Evolutionary conservation across 768 basidiomycete species (phyloP), one percentile per base, ranked within the genome.

Genomic region (Kwoniella europaea): DNA sequence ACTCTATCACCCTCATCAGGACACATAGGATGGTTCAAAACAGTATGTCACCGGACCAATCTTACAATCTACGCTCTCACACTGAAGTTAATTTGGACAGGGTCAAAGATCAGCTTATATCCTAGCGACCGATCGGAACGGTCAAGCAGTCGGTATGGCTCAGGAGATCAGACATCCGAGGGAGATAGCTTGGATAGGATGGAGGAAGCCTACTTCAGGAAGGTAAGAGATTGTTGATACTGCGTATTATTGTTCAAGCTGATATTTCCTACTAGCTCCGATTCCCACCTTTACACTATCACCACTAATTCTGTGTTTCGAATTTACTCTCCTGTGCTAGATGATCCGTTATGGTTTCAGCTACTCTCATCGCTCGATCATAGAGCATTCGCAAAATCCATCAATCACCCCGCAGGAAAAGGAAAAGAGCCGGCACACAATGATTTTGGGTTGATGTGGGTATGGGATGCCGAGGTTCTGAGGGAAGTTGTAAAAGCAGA

Each of bases 271-370:
- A 60, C 66, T 24, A 82, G 81, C 22, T 72, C 68, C 13, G 81
- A 82, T 44, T 67, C 72, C 10, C 66, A 73, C 53, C 86, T 96
- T 3, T 94, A 92, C 80, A 94, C 93, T 44, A 87, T 92, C 70
- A 93, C 94, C 15, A 88, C 89, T 27, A 92, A 94, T 76, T 88
- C 91, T 0, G 91, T 90, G 4, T 82, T 96, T 44, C 89, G 94
- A 24, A 89, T 97, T 77, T 95, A 92, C 82, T 85, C 92, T 43
- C 92, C 94, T 5, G 92, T 97, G 13, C 85, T 97, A 56, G 94
- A 97, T 81, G 89, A 90, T 16, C 93, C 93, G 13, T 89, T 90
- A 72, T 88, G 89, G 79, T 86, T 97, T 52, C 94, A 96, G 82
- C 87, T 97, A 4, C 93, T 94, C 78, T 88, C 90, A 7, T 87